A percentile compares a stretch with the other conserved stretches of the same genome.
Conservation (phyloP, 345 rosid species). For the Durio zibethinus region DNA sequence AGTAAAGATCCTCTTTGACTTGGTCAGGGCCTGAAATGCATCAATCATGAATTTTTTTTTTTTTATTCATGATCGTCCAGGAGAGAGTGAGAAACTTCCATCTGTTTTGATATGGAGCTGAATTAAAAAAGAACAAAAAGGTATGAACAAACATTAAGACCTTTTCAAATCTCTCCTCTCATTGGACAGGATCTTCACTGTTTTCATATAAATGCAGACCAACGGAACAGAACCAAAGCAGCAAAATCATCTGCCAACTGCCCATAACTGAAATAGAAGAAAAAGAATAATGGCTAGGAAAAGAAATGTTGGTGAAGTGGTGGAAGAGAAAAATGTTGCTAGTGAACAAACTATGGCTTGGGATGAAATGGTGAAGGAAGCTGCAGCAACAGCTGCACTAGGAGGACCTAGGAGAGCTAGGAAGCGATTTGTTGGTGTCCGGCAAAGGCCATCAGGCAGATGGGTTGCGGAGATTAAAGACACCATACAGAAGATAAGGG, state of each 20-base stretch:
- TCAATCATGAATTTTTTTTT: background rate
- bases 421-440: constrained; percentile 49
- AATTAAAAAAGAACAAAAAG: constrained; percentile 28
- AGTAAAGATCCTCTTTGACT: constrained; percentile 14
- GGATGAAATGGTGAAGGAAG: constrained; percentile 55
- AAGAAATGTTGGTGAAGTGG: constrained; percentile 35
- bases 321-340: constrained; percentile 16
- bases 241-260: background rate
- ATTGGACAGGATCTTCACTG: constrained; percentile 33
- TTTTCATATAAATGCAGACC: constrained; percentile 24
- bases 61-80: background rate
- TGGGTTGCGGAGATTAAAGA: constrained; percentile 68
- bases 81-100: constrained; percentile 19
- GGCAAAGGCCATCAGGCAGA: constrained; percentile 56
- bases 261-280: background rate
- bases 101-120: constrained; percentile 22
- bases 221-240: constrained; percentile 6
- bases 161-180: constrained; percentile 23
- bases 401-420: constrained; percentile 42
- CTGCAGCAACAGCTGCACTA: constrained; percentile 29
- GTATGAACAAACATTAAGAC: constrained; percentile 33
- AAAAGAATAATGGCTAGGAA: constrained; percentile 44
- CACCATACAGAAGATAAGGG: constrained; percentile 54
- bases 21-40: constrained; percentile 26
- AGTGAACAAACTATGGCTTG: constrained; percentile 33